Percentiles rank a stretch among this genome's conserved stretches.
These are phyloP conservation scores for Tripterygium wilfordii DNA, from an alignment of 177 flowering plant species.

Conservation along the genomic window DNA sequence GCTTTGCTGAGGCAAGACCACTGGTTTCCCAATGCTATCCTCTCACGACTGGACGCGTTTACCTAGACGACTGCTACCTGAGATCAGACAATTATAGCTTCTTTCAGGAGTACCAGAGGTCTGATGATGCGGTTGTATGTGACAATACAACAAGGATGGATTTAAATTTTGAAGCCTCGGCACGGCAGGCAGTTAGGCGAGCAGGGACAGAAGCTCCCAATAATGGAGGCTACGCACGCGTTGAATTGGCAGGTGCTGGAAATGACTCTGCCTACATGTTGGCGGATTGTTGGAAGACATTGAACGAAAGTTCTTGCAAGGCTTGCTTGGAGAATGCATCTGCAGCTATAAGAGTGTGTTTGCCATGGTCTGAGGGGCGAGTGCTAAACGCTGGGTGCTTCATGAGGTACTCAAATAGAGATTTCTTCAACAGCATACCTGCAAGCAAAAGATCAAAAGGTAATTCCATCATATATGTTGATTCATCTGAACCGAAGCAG, in stretches of 20 bases:
- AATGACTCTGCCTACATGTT: constrained; percentile 61
- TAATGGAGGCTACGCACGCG: constrained; percentile 36
- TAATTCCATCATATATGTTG: too few relatives aligned
- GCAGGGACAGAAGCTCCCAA: constrained; percentile 36
- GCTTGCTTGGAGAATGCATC: constrained; percentile 67
- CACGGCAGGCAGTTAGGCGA: constrained; percentile 37
- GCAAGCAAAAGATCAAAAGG: constrained; percentile 37
- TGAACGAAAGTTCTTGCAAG: constrained; percentile 49
- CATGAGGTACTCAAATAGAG: constrained; percentile 69
- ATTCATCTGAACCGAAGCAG: too few relatives aligned
- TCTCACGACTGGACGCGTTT: constrained; percentile 49
- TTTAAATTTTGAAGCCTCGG: constrained; percentile 27
- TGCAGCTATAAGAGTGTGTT: constrained; percentile 40
- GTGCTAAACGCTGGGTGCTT: constrained; percentile 79
- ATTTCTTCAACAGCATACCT: constrained; percentile 52
- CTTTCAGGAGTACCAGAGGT: constrained; percentile 46
- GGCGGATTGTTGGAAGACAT: constrained; percentile 72
- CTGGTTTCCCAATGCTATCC: constrained; percentile 78
- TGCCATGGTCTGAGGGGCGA: constrained; percentile 77
- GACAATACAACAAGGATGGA: constrained; percentile 40
- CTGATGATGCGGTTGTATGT: constrained; percentile 46
- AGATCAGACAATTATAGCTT: constrained; percentile 68
- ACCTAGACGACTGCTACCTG: constrained; percentile 87
- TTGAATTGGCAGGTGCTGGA: constrained; percentile 23
- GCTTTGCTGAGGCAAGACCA: constrained; percentile 80